These are phyloP conservation scores for Ceratobasidium sp. DNA, from an alignment of 1,284 basidiomycete genomes.

Conservation along the genomic window DNA sequence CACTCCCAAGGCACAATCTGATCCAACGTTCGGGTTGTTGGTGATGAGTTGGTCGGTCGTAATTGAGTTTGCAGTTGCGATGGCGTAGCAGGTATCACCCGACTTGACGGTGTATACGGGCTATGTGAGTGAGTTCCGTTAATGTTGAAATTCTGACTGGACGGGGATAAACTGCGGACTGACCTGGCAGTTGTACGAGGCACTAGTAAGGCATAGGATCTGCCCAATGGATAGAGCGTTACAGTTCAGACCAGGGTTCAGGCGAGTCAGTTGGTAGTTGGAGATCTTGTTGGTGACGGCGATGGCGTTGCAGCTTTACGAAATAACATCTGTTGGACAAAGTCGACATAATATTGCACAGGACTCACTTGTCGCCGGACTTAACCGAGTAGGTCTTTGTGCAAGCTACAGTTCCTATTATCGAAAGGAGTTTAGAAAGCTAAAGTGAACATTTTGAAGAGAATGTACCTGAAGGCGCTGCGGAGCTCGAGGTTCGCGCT, in stretches of 20 bases:
- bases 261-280: not conserved
- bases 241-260: not conserved
- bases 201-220: not conserved
- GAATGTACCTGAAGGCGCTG: not conserved
- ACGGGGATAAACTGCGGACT: too few species aligned
- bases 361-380: not conserved
- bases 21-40: slow-evolving; percentile 13
- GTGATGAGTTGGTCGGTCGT: too few species aligned
- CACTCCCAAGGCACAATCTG: not conserved
- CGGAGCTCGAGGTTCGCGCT: not conserved
- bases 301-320: not conserved
- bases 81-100: too few species aligned
- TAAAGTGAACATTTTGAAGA: not conserved
- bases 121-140: too few species aligned
- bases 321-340: not conserved
- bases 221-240: slow-evolving; percentile 1
- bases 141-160: too few species aligned
- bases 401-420: not conserved
- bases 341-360: not conserved
- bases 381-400: slow-evolving; percentile 3
- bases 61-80: too few species aligned
- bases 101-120: too few species aligned
- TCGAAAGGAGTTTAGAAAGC: not conserved
- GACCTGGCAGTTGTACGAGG: not conserved
- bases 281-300: slow-evolving; percentile 7